Conservation (phyloP, 2,329 filamentous ascomycete species). For the Ophiostoma sp. region DNA sequence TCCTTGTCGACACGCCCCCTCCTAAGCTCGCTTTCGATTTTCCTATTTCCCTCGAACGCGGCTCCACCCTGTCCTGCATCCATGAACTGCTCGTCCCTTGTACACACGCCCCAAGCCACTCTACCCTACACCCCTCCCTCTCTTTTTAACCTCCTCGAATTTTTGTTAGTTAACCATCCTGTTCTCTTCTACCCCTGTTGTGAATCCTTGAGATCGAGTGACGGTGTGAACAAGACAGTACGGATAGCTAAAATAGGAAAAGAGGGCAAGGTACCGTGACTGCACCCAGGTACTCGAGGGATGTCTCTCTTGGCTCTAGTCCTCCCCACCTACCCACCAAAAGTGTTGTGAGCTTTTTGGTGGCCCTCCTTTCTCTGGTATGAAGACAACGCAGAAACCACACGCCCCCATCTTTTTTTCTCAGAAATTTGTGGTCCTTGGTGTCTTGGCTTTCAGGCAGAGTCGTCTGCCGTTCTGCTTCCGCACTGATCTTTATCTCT, state of each 20-base stretch:
- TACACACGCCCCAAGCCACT: neutral
- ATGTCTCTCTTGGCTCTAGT: neutral
- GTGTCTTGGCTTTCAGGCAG: too few species aligned
- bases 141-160: neutral
- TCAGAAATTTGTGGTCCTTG: neutral
- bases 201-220: neutral
- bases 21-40: neutral
- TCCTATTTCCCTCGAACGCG: neutral
- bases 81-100: neutral
- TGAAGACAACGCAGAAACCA: neutral
- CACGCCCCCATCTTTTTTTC: neutral
- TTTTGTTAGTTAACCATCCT: neutral
- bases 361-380: neutral
- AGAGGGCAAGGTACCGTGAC: neutral
- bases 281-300: neutral
- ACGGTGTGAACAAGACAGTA: neutral
- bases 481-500: neutral
- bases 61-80: neutral
- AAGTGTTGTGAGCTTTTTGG: neutral
- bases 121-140: neutral
- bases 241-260: neutral
- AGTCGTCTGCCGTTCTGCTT: neutral
- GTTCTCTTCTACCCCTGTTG: neutral
- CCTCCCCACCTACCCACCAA: neutral
- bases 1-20: neutral